Conservation (phyloP, 805 yeast species). For the Pichia thaimueangensis region DNA sequence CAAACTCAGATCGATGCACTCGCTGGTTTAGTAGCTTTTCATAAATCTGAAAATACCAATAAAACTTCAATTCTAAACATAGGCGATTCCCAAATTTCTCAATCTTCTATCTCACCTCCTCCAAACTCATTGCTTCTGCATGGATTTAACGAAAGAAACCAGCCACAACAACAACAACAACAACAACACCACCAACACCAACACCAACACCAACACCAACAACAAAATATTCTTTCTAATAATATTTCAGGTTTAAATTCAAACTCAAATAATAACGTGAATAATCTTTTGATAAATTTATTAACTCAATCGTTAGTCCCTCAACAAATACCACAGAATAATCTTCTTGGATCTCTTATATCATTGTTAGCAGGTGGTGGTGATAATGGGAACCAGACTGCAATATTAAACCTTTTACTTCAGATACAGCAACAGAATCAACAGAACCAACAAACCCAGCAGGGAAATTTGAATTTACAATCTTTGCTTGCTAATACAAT, state of each 20-base stretch:
- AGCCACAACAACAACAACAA: constrained; percentile 9
- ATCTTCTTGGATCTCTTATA: not conserved
- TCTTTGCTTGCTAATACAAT: not conserved
- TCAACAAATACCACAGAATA: not conserved
- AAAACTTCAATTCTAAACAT: not conserved
- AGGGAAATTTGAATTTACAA: constrained; percentile 3
- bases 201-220: constrained; percentile 12
- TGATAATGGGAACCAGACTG: not conserved
- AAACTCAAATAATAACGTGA: not conserved
- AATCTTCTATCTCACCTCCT: not conserved
- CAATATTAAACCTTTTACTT: not conserved
- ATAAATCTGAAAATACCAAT: constrained; percentile 27
- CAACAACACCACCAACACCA: constrained; percentile 13
- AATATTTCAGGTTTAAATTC: not conserved
- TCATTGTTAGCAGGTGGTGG: not conserved
- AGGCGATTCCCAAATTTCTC: not conserved
- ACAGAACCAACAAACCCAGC: constrained; percentile 5
- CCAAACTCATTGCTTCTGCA: constrained; percentile 4
- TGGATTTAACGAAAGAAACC: constrained; percentile 1
- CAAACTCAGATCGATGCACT: constrained; percentile 67
- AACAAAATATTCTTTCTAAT: constrained; percentile 4
- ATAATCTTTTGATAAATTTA: constrained; percentile 9
- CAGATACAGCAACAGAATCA: constrained; percentile 4
- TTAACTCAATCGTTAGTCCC: constrained; percentile 9
- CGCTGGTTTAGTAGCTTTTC: constrained; percentile 68